Conservation (phyloP, 1,139 yeast genomes). For the Eremothecium gossypii region DNA sequence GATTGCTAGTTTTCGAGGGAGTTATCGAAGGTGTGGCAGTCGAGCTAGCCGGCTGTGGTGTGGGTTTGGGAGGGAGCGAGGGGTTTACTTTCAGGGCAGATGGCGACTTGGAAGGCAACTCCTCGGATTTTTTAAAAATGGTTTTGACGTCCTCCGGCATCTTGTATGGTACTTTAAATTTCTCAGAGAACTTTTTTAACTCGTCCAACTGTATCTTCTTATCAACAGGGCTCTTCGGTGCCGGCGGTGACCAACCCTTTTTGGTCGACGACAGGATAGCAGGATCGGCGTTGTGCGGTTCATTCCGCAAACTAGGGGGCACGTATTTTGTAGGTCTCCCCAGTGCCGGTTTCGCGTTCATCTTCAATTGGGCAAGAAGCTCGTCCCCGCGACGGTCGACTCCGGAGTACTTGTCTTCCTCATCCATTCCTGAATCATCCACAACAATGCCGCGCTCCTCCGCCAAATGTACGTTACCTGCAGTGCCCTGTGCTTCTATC, state of each 20-base stretch:
- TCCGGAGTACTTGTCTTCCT: slow-evolving; percentile 94
- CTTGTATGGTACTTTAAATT: slow-evolving; percentile 66
- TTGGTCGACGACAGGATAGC: slow-evolving; percentile 52
- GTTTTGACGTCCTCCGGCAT: slow-evolving; percentile 73
- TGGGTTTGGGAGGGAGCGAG: slow-evolving; percentile 20
- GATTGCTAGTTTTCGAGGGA: slow-evolving; percentile 8
- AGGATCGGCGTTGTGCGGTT: slow-evolving; percentile 62
- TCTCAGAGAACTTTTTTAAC: slow-evolving; percentile 74
- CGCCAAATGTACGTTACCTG: slow-evolving; percentile 70
- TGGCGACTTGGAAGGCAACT: background rate
- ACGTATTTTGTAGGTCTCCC: slow-evolving; percentile 21
- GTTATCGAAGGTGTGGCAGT: slow-evolving; percentile 15
- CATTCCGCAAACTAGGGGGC: slow-evolving; percentile 61
- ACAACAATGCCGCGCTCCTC: slow-evolving; percentile 79
- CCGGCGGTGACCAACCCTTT: slow-evolving; percentile 4
- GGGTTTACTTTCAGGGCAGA: slow-evolving; percentile 19
- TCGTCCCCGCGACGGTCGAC: slow-evolving; percentile 59
- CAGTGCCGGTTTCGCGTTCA: slow-evolving; percentile 25
- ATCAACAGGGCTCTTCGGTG: slow-evolving; percentile 10
- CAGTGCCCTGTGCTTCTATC: slow-evolving; percentile 55
- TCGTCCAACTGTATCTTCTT: slow-evolving; percentile 68
- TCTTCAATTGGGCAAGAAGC: slow-evolving; percentile 50
- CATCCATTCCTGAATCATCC: slow-evolving; percentile 84
- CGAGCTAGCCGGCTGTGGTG: slow-evolving; percentile 11
- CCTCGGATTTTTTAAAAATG: slow-evolving; percentile 33